A percentile compares a stretch with the other conserved stretches of the same genome.
Evolutionary conservation across 495 filamentous ascomycete genomes (phyloP).

Genomic region (Aspergillus homomorphus): DNA sequence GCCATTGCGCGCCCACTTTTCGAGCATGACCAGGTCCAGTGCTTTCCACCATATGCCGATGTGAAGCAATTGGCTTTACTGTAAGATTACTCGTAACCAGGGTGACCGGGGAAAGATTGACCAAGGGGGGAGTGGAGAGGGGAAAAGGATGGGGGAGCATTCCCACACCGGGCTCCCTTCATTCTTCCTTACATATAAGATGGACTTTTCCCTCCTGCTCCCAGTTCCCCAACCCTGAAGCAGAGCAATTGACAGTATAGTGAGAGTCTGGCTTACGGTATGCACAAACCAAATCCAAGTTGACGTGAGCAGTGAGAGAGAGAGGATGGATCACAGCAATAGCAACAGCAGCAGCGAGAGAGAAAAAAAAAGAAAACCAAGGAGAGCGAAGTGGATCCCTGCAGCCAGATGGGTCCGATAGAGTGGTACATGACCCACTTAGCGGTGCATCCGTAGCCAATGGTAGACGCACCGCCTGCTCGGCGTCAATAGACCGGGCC

Average conservation of each 20-base stretch:
- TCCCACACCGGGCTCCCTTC: background rate
- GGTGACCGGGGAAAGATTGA: background rate
- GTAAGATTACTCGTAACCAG: background rate
- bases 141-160: background rate
- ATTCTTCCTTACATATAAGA: conserved; percentile 9
- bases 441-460: conserved; percentile 1
- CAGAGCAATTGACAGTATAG: background rate
- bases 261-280: background rate
- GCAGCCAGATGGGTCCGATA: conserved; percentile 21
- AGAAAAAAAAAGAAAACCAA: conserved; percentile 12
- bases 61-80: background rate
- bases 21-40: background rate
- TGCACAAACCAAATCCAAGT: background rate
- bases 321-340: background rate
- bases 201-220: background rate
- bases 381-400: conserved; percentile 16
- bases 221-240: background rate
- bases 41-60: background rate
- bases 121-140: background rate
- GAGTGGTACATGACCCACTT: conserved; percentile 21
- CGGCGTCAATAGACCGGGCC: conserved; percentile 25
- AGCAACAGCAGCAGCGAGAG: background rate
- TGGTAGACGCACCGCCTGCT: conserved; percentile 20
- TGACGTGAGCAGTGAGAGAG: background rate
- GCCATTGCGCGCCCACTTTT: background rate